Evolutionary conservation across 2,329 filamentous ascomycete species (phyloP).

Genomic region (Mariannaea elegans): DNA sequence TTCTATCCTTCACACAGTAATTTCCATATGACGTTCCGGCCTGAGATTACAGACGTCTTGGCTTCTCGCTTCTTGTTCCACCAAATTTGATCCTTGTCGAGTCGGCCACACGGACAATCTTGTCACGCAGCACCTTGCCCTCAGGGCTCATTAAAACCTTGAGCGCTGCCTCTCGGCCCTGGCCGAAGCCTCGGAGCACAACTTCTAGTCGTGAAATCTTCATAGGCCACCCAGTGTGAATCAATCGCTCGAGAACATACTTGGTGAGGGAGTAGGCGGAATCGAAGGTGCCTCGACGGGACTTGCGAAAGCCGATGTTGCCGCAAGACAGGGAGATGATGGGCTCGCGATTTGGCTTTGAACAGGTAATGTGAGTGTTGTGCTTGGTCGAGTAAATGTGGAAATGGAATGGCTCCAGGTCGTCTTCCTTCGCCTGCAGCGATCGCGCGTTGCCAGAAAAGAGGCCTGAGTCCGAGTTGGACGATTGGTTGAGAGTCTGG

Average conservation of each 20-base stretch:
- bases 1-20: conserved; percentile 23
- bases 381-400: conserved; percentile 90
- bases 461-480: conserved; percentile 45
- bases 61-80: conserved; percentile 85
- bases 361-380: conserved; percentile 94
- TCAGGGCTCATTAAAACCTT: conserved; percentile 91
- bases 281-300: conserved; percentile 83
- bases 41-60: conserved; percentile 72
- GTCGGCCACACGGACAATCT: conserved; percentile 84
- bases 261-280: conserved; percentile 89
- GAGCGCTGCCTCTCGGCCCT: conserved; percentile 85
- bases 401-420: conserved; percentile 78
- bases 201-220: conserved; percentile 83
- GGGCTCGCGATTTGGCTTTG: conserved; percentile 80
- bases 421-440: conserved; percentile 45
- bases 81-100: conserved; percentile 94
- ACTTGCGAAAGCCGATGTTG: conserved; percentile 91
- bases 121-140: conserved; percentile 76
- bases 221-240: conserved; percentile 80
- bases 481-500: conserved; percentile 45
- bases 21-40: conserved; percentile 17
- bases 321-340: conserved; percentile 84
- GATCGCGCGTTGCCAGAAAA: conserved; percentile 37
- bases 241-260: conserved; percentile 84
- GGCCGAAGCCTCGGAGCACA: conserved; percentile 84